A percentile compares a stretch with the other conserved stretches of the same genome.
These are phyloP conservation scores for Aureobasidium mangrovei DNA, from an alignment of 2,329 filamentous ascomycete species.

Conservation along the genomic window DNA sequence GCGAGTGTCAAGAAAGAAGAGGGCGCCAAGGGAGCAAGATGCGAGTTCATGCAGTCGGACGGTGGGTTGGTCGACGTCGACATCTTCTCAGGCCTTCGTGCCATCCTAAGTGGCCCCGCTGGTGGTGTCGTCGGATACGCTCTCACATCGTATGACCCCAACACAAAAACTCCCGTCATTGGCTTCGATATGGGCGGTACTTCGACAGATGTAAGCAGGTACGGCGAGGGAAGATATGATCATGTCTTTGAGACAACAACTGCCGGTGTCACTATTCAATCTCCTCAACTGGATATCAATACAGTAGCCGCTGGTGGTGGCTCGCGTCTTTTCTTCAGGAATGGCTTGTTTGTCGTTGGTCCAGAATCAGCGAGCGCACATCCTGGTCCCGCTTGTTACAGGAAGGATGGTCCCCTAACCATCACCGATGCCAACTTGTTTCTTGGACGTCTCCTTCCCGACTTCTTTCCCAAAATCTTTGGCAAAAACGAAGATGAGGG, in stretches of 20 bases:
- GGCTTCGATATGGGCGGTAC: conserved; percentile 96
- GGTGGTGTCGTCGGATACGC: conserved; percentile 90
- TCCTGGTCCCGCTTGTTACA: conserved; percentile 82
- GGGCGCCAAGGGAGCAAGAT: conserved; percentile 63
- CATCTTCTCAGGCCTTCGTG: conserved; percentile 73
- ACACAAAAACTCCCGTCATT: conserved; percentile 77
- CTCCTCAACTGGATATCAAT: conserved; percentile 87
- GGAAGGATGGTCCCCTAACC: conserved; percentile 79
- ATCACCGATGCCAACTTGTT: conserved; percentile 92
- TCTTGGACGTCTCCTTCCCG: conserved; percentile 72
- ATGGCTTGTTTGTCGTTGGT: conserved; percentile 82
- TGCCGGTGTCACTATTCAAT: conserved; percentile 88
- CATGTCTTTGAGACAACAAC: conserved; percentile 93
- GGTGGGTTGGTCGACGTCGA: conserved; percentile 51
- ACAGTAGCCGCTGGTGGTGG: conserved; percentile 88
- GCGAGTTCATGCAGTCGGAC: conserved; percentile 93
- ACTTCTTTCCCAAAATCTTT: conserved; percentile 94
- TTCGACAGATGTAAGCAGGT: conserved; percentile 82
- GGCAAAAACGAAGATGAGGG: conserved; percentile 79
- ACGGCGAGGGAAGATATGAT: conserved; percentile 70
- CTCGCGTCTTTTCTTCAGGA: conserved; percentile 75
- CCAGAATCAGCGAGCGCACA: conserved; percentile 84
- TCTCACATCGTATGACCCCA: conserved; percentile 76
- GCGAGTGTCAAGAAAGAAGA: conserved; percentile 60
- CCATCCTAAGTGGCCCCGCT: conserved; percentile 83